phyloP scores from a whole-genome alignment of 768 basidiomycete species.

The Tylopilus cervinicoccineus region DNA sequence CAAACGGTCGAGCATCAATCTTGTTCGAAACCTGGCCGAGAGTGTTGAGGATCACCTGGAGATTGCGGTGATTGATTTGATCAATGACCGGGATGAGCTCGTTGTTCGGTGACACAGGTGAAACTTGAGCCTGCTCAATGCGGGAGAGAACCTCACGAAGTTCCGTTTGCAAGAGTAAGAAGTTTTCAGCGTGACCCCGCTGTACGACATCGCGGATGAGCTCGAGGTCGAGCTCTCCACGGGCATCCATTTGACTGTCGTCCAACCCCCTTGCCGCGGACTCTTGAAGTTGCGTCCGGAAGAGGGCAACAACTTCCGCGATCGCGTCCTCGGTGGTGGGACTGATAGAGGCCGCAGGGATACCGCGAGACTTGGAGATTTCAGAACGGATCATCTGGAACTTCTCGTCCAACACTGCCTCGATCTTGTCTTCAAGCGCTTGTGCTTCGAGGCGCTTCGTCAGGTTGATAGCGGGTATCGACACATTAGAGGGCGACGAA shows the following conservation, averaged over 20 bases:
- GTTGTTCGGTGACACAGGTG: conserved; percentile 10
- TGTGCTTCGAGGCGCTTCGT: conserved; percentile 56
- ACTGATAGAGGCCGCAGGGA: conserved; percentile 32
- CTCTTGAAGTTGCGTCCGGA: conserved; percentile 64
- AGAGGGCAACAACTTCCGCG: conserved; percentile 60
- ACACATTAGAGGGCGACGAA: conserved; percentile 43
- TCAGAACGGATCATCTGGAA: conserved; percentile 48
- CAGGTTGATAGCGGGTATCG: conserved; percentile 46
- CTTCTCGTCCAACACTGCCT: conserved; percentile 66
- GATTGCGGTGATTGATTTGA: conserved; percentile 51
- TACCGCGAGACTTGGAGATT: conserved; percentile 24
- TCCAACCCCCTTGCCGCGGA: conserved; percentile 55
- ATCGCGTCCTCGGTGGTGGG: conserved; percentile 59
- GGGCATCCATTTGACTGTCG: conserved; percentile 64
- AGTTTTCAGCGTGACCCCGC: conserved; percentile 60
- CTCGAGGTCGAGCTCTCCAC: conserved; percentile 76
- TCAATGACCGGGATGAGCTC: conserved; percentile 50
- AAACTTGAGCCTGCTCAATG: conserved; percentile 30
- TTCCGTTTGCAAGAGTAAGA: conserved; percentile 55
- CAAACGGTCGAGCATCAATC: conserved; percentile 32
- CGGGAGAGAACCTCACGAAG: conserved; percentile 48
- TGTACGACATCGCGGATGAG: conserved; percentile 67
- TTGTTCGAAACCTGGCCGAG: conserved; percentile 45
- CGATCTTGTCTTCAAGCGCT: conserved; percentile 57
- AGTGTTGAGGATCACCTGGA: conserved; percentile 56